A percentile compares a stretch with the other conserved stretches of the same genome.
Evolutionary conservation across 2,329 filamentous ascomycete species (phyloP).

Genomic region (Bipolaris victoriae): DNA sequence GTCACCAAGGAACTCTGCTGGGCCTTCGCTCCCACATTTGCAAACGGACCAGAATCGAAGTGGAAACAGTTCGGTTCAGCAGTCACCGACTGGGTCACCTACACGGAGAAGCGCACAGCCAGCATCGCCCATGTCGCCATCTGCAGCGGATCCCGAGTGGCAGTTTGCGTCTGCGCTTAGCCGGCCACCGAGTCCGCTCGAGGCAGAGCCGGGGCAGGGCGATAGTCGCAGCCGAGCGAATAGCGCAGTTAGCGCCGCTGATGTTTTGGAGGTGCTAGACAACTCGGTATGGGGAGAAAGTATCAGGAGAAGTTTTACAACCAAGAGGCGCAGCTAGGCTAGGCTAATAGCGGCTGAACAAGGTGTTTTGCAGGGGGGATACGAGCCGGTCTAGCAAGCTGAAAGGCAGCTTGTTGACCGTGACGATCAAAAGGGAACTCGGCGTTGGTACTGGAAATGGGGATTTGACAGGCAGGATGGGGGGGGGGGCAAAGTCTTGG

Average conservation of each 20-base stretch:
- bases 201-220: conserved; percentile 36
- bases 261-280: conserved; percentile 83
- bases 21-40: conserved; percentile 35
- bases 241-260: conserved; percentile 74
- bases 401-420: background rate
- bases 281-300: conserved; percentile 93
- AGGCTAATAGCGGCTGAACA: background rate
- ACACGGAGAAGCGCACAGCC: conserved; percentile 35
- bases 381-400: conserved; percentile 5
- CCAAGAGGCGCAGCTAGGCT: conserved; percentile 52
- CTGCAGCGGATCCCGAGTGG: conserved; percentile 48
- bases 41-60: conserved; percentile 36
- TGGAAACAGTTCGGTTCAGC: conserved; percentile 49
- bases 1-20: conserved; percentile 30
- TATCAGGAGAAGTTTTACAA: conserved; percentile 85
- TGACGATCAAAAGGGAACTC: conserved; percentile 16
- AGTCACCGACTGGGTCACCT: conserved; percentile 45
- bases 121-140: conserved; percentile 38
- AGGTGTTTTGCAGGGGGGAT: background rate
- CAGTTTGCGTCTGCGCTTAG: conserved; percentile 54
- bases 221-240: conserved; percentile 65
- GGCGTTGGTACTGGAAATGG: conserved; percentile 26
- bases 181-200: conserved; percentile 47
- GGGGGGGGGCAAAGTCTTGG: conserved; percentile 7
- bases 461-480: conserved; percentile 13